These are phyloP conservation scores for Pseudogymnoascus sp. DNA, from an alignment of 2,329 filamentous ascomycete genomes.

Conservation along the genomic window DNA sequence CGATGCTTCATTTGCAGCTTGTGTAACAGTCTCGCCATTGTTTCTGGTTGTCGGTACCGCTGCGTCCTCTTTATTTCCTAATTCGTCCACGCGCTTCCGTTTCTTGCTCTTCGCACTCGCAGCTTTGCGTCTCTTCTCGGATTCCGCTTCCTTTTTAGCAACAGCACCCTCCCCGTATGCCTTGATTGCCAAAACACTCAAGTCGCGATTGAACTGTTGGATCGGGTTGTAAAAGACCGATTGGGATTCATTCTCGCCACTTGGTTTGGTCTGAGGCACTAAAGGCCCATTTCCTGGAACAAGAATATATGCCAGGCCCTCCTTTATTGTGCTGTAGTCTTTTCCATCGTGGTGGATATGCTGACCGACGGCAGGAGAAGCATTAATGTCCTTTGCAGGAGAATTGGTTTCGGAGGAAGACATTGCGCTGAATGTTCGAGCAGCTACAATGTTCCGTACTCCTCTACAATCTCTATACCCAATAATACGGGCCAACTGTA, in stretches of 20 bases:
- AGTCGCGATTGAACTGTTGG: constrained; percentile 95
- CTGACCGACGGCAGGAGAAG: constrained; percentile 25
- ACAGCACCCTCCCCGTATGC: constrained; percentile 69
- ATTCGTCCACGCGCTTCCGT: constrained; percentile 37
- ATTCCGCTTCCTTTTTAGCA: constrained; percentile 38
- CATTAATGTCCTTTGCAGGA: constrained; percentile 21
- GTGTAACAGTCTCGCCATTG: not conserved
- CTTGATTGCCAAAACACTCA: constrained; percentile 87
- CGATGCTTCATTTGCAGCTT: not conserved
- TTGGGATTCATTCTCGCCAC: constrained; percentile 53
- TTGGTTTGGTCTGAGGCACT: constrained; percentile 35
- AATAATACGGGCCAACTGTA: not conserved
- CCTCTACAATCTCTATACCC: not conserved
- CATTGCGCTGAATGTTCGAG: not conserved
- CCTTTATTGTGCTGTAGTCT: constrained; percentile 53
- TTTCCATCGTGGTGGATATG: constrained; percentile 39
- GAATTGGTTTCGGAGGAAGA: not conserved
- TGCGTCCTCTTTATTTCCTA: constrained; percentile 30
- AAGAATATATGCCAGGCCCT: constrained; percentile 62
- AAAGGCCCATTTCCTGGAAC: constrained; percentile 47
- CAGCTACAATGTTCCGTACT: not conserved
- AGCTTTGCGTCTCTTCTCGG: constrained; percentile 35
- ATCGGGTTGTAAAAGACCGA: constrained; percentile 99
- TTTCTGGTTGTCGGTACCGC: constrained; percentile 13
- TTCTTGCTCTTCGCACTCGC: constrained; percentile 32